Evolutionary conservation across 306 rosid species (phyloP).

Genomic region (Clitoria ternatea): DNA sequence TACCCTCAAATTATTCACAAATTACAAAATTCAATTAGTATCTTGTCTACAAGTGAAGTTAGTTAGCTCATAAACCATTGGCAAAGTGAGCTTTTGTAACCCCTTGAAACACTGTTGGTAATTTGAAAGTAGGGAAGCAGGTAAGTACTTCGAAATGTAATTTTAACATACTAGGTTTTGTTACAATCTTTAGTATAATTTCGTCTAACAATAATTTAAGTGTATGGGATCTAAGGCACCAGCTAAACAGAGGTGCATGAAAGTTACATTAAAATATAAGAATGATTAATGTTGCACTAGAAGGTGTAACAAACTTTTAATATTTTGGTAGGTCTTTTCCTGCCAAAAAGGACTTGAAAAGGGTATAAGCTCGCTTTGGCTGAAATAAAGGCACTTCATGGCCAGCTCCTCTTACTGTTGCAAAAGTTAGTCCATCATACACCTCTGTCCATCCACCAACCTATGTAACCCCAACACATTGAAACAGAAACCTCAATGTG

Average conservation of each 20-base stretch:
- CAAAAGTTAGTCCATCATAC: constrained; percentile 72
- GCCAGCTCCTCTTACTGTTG: constrained; percentile 86
- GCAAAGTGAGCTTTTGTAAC: no score
- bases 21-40: no score
- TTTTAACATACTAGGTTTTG: no score
- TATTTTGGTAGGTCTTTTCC: constrained; percentile 61
- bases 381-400: constrained; percentile 84
- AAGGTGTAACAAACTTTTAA: constrained; percentile 16
- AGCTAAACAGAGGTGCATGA: not conserved
- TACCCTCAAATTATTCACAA: no score
- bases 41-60: no score
- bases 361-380: constrained; percentile 56
- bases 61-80: no score
- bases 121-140: no score
- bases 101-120: no score
- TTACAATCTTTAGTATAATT: no score
- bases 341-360: constrained; percentile 69
- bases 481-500: not conserved
- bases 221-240: not conserved
- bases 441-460: constrained; percentile 94
- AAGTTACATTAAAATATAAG: not conserved
- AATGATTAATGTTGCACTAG: not conserved
- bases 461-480: constrained; percentile 24
- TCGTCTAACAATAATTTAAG: not conserved
- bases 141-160: no score